These are phyloP conservation scores for Kodamaea sagamina DNA, from an alignment of 805 yeast species.

Conservation along the genomic window DNA sequence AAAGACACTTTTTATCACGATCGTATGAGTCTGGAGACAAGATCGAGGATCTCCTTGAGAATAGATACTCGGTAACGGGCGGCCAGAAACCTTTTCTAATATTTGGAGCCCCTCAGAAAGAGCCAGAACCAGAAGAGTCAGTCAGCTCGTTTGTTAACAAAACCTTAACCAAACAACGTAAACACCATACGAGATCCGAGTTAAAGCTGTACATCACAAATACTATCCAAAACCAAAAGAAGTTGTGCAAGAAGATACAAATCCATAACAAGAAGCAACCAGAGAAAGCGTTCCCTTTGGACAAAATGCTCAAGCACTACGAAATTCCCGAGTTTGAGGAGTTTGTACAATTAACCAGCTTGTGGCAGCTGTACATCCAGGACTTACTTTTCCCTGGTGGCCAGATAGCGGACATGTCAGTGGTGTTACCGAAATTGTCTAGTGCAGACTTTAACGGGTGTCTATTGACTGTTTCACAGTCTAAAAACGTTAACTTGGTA, in stretches of 20 bases:
- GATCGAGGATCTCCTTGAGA: constrained; percentile 42
- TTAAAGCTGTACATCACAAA: constrained; percentile 43
- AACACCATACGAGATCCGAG: constrained; percentile 38
- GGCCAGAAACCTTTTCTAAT: constrained; percentile 48
- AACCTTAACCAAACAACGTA: constrained; percentile 23
- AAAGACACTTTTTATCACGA: constrained; percentile 47
- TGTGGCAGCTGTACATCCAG: constrained; percentile 74
- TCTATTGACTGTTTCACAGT: constrained; percentile 54
- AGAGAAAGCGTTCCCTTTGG: constrained; percentile 27
- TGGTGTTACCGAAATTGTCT: constrained; percentile 57
- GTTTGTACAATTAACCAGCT: constrained; percentile 54
- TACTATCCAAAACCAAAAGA: constrained; percentile 42
- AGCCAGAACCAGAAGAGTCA: constrained; percentile 9
- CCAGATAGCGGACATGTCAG: constrained; percentile 26
- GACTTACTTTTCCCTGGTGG: constrained; percentile 50
- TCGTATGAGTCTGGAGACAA: constrained; percentile 40
- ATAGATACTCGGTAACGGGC: constrained; percentile 49
- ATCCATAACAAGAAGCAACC: constrained; percentile 20
- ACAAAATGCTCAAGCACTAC: constrained; percentile 25
- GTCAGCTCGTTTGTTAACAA: constrained; percentile 15
- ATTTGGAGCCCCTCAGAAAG: constrained; percentile 12
- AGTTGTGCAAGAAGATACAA: constrained; percentile 39
- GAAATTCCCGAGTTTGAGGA: constrained; percentile 47
- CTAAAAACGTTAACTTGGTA: constrained; percentile 56
- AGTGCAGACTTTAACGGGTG: constrained; percentile 85